Evolutionary conservation across 108 stramenopile species (phyloP), one percentile per base, ranked within the genome.

Genomic region (Skeletonema tropicum): DNA sequence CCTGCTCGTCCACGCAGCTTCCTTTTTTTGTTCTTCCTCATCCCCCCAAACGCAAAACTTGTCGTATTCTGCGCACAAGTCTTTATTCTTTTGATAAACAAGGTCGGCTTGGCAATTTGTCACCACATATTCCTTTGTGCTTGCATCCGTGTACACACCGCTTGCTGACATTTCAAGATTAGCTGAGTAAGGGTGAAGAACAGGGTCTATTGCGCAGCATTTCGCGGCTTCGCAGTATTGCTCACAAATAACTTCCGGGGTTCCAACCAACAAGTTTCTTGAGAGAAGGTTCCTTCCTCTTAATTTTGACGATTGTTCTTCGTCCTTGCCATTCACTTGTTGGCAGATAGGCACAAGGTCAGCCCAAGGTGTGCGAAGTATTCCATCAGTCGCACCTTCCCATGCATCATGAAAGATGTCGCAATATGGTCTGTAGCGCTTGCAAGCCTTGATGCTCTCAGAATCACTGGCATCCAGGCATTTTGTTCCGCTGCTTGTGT

Each of bases 321-420:
- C 52, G 23, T 6, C 23, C 21, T 25, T 55, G 23, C 21, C 52
- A 9, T 25, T 55, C 21, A 21, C n/a, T 8, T 55, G 52, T 25
- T 23, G 52, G 23, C 73, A 74, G 10, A 58, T 66, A 14, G 25
- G 32, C 33, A 65, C 55, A 19, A 74, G 52, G 15, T 74, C 42
- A 21, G 25, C 25, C 1, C 31, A 38, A 25, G 42, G 41, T 3
- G 48, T 57, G 19, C 68, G 61, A 11, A 76, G 49, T 14, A 76
- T 62, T 3, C 75, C 75, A 49, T 76, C 75, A 3, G 75, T 62
- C 14, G 68, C 62, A n/a, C 68, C 68, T 17, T 32, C 19, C 75
- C 75, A 76, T 0, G 75, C 13, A 41, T 76, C 75, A 55, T 70
- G 63, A 62, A 76, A 63, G 17, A 64, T 57, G 63, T 76, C 75